Evolutionary conservation across 805 yeast genomes (phyloP), one percentile per base, ranked within the genome.

Genomic region (Kodamaea leandrae): DNA sequence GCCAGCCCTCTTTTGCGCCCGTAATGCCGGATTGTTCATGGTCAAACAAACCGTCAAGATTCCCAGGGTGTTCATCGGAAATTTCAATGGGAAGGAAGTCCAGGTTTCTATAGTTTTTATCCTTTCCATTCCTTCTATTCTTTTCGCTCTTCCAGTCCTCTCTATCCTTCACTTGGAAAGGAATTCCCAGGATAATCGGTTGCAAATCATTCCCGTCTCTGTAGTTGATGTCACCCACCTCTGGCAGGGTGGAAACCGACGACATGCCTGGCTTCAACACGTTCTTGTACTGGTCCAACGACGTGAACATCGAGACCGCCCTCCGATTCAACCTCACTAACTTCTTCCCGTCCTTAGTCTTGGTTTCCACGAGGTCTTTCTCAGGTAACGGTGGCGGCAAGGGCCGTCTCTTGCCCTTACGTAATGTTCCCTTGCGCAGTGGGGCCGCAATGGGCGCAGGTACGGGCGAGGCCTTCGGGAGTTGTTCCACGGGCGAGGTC

Each of bases 241-340:
- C 37, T n/a, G 27, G 24, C 37, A 34, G 37, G 17, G 32, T 27
- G 12, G 33, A 30, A 4, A 9, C 21, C 6, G 21, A 24, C 16
- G 35, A 33, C 8, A 39, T n/a, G 7, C 30, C 34, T 13, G 40
- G 41, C 17, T 32, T 19, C 34, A 37, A 26, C 12, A 28, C 20
- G 23, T 19, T 17, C 28, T 36, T 34, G 39, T 45, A 44, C 43
- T 42, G 43, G 29, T 45, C 46, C 23, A 26, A 17, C 8, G 47
- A 35, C 6, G 34, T 36, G 41, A 37, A 38, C 47, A 44, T 44
- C 8, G 47, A 44, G 12, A 44, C 47, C 6, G 41, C 44, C 27
- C 47, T 41, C n/a, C 27, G 35, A 25, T 33, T 34, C 17, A 28
- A 14, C 10, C 40, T 16, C 12, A 30, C 26, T 1, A 30, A 39